phyloP scores from a whole-genome alignment of 208 protist species.

The Trypanosoma platydactyli region DNA sequence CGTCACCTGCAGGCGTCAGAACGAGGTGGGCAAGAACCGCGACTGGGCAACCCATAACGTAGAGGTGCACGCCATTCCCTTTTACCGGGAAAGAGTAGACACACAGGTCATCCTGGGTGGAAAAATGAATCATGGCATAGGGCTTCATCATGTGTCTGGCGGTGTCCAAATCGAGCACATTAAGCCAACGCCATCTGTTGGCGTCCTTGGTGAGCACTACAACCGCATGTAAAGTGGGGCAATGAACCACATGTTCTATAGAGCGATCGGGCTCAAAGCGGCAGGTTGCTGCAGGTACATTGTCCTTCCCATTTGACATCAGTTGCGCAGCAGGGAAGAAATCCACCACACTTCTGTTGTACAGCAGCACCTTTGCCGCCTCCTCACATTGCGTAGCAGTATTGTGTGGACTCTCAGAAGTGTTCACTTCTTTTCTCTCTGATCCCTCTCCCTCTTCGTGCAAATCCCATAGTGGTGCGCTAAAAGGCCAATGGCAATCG shows the following conservation, averaged over 20 bases:
- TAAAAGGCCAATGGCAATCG: conserved; percentile 7
- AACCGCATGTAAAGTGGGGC: conserved; percentile 43
- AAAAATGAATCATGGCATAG: conserved; percentile 70
- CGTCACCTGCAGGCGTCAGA: conserved; percentile 32
- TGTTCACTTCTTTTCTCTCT: background rate
- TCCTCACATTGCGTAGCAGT: background rate
- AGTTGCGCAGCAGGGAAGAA: conserved; percentile 10
- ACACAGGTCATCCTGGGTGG: conserved; percentile 59
- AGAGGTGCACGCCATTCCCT: conserved; percentile 69
- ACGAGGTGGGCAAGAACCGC: conserved; percentile 69
- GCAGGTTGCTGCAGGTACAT: conserved; percentile 24
- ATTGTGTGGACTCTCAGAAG: background rate
- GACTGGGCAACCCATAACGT: conserved; percentile 61
- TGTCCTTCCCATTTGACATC: background rate
- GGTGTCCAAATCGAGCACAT: conserved; percentile 65
- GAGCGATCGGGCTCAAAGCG: conserved; percentile 42
- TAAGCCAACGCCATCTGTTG: conserved; percentile 84
- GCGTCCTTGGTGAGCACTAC: conserved; percentile 73
- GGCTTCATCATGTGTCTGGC: conserved; percentile 58
- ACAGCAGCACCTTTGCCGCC: conserved; percentile 9
- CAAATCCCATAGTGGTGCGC: background rate
- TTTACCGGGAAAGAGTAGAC: conserved; percentile 50
- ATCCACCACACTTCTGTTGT: conserved; percentile 4
- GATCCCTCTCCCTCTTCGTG: background rate
- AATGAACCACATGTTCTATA: conserved; percentile 66